Percentiles rank a stretch among this genome's conserved stretches.
Evolutionary conservation across 2,329 filamentous ascomycete species (phyloP).

Genomic region (Colletotrichum liriopes): DNA sequence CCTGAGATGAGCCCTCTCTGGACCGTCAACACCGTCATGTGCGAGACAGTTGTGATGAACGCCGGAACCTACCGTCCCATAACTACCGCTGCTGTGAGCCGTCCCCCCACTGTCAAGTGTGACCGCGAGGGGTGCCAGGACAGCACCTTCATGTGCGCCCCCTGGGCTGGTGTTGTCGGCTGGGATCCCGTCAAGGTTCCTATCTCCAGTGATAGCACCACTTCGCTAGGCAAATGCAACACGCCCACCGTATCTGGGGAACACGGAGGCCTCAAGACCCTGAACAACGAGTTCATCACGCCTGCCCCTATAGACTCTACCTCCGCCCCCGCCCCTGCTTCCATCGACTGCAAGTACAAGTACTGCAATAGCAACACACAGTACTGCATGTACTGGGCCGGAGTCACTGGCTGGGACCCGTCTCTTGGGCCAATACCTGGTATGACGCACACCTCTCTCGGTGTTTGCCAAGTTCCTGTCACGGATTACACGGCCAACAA

Average conservation of each 20-base stretch:
- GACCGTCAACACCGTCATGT: background rate
- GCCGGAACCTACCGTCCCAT: background rate
- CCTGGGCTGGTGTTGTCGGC: conserved; percentile 50
- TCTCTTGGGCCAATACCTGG: conserved; percentile 54
- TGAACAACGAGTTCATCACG: conserved; percentile 8
- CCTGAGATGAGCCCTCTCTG: conserved; percentile 5
- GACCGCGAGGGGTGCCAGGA: conserved; percentile 47
- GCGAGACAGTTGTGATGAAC: background rate
- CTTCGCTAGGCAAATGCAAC: conserved; percentile 31
- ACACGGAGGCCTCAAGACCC: background rate
- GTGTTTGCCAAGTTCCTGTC: conserved; percentile 47
- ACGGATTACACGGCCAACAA: background rate
- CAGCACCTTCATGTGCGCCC: conserved; percentile 47
- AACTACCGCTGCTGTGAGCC: background rate
- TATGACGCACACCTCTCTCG: conserved; percentile 53
- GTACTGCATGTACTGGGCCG: conserved; percentile 59
- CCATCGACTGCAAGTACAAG: conserved; percentile 52
- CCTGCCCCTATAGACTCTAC: conserved; percentile 9
- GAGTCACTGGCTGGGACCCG: conserved; percentile 54
- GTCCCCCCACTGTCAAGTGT: conserved; percentile 41
- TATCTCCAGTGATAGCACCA: conserved; percentile 50
- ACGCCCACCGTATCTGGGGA: conserved; percentile 2
- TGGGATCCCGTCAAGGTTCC: conserved; percentile 48
- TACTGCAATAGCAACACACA: conserved; percentile 45
- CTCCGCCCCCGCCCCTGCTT: background rate